Evolutionary conservation across 768 basidiomycete genomes (phyloP).

Genomic region (Hericium erinaceus): DNA sequence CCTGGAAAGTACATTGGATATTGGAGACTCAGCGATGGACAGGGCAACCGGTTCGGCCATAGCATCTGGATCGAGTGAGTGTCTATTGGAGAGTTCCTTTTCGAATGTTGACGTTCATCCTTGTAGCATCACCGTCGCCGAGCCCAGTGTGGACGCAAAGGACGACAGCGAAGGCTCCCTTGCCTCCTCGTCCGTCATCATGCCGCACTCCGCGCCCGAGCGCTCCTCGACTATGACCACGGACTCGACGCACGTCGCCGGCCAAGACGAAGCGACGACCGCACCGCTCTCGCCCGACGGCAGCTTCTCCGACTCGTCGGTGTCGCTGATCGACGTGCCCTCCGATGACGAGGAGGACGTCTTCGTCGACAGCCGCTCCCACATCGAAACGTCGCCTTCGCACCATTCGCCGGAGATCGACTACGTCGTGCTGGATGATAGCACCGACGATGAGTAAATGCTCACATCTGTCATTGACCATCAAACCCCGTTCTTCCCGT

Average conservation of each 20-base stretch:
- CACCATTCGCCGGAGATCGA: conserved; percentile 32
- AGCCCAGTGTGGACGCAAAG: conserved; percentile 25
- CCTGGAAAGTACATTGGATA: conserved; percentile 70
- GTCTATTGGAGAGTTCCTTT: not conserved
- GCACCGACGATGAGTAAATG: conserved; percentile 34
- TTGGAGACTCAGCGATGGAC: conserved; percentile 59
- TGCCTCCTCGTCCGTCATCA: conserved; percentile 61
- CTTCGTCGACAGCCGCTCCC: conserved; percentile 49
- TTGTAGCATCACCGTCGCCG: conserved; percentile 57
- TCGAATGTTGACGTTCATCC: not conserved
- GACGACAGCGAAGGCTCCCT: conserved; percentile 39
- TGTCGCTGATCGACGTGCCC: conserved; percentile 54
- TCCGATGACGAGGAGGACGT: conserved; percentile 41
- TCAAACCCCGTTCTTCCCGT: not conserved
- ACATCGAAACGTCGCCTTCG: conserved; percentile 22
- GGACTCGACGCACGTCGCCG: conserved; percentile 4
- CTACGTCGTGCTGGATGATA: conserved; percentile 69
- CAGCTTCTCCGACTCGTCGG: conserved; percentile 29
- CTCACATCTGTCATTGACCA: not conserved
- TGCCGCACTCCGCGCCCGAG: conserved; percentile 34
- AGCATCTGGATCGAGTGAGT: conserved; percentile 76
- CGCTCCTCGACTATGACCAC: conserved; percentile 1
- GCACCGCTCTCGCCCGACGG: conserved; percentile 15
- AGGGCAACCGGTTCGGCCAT: conserved; percentile 55
- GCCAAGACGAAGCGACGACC: conserved; percentile 16